Conservation (phyloP, 805 yeast species). For the Candida xiaguanensis region DNA sequence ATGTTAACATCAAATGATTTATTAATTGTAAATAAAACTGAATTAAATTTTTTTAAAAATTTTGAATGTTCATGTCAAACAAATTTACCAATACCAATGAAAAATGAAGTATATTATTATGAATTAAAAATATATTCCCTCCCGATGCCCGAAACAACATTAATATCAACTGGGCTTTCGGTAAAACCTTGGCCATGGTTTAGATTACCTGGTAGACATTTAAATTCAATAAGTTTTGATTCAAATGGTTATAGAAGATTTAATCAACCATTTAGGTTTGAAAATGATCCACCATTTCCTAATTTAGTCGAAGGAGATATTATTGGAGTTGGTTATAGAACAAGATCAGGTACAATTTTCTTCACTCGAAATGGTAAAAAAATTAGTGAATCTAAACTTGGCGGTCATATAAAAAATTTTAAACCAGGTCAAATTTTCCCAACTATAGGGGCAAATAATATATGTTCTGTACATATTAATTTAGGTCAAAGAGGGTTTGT, state of each 20-base stretch:
- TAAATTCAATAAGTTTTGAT: slow-evolving; percentile 82
- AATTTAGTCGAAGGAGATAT: slow-evolving; percentile 78
- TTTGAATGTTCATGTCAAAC: slow-evolving; percentile 69
- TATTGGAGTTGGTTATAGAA: slow-evolving; percentile 85
- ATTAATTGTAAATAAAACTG: slow-evolving; percentile 61
- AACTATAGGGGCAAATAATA: slow-evolving; percentile 80
- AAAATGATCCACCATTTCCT: slow-evolving; percentile 53
- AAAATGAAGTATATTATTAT: slow-evolving; percentile 83
- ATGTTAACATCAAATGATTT: slow-evolving; percentile 54
- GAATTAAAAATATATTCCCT: slow-evolving; percentile 80
- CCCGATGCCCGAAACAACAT: slow-evolving; percentile 51
- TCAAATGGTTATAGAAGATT: slow-evolving; percentile 76
- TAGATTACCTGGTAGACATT: slow-evolving; percentile 88
- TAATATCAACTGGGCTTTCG: slow-evolving; percentile 73
- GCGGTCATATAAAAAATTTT: slow-evolving; percentile 75
- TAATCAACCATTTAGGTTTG: slow-evolving; percentile 65
- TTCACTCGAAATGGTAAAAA: slow-evolving; percentile 95
- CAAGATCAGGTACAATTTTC: slow-evolving; percentile 79
- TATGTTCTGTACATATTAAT: slow-evolving; percentile 81
- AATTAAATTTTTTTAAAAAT: slow-evolving; percentile 54
- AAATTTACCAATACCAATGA: slow-evolving; percentile 79
- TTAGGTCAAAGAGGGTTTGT: slow-evolving; percentile 89
- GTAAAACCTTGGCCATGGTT: slow-evolving; percentile 92
- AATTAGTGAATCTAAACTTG: slow-evolving; percentile 73
- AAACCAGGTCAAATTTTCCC: slow-evolving; percentile 71